A percentile compares a stretch with the other conserved stretches of the same genome.
Evolutionary conservation across 176 grass and related monocot species (phyloP).

Genomic region (Pontederia crassipes): DNA sequence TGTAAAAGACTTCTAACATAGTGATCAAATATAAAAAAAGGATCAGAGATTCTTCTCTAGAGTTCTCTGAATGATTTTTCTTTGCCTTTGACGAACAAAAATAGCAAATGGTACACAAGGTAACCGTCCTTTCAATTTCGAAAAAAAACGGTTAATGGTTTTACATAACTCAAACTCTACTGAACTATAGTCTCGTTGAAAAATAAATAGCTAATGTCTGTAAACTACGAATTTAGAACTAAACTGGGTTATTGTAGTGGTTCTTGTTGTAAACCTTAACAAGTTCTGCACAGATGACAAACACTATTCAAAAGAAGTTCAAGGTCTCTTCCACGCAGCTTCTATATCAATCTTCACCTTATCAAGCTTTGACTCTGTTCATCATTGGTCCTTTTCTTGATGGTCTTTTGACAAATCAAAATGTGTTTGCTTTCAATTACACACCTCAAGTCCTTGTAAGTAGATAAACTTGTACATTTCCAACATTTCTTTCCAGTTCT

Average conservation of each 20-base stretch:
- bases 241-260: neutral
- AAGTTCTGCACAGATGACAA: slow-evolving; percentile 22
- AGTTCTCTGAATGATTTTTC: too few species aligned
- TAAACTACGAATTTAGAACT: neutral
- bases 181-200: neutral
- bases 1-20: too few species aligned
- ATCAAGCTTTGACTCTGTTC: slow-evolving; percentile 21
- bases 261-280: slow-evolving; percentile 15
- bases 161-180: too few species aligned
- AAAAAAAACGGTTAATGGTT: too few species aligned
- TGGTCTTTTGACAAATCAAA: slow-evolving; percentile 23
- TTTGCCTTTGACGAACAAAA: too few species aligned
- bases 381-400: slow-evolving; percentile 27
- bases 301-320: slow-evolving; percentile 30
- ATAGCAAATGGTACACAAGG: too few species aligned
- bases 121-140: too few species aligned
- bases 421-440: slow-evolving; percentile 26
- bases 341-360: slow-evolving; percentile 21
- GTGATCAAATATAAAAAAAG: too few species aligned
- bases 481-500: neutral
- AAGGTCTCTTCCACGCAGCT: slow-evolving; percentile 26
- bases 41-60: too few species aligned
- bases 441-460: slow-evolving; percentile 27
- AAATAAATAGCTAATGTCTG: neutral
- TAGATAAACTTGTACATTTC: neutral